These are phyloP conservation scores for Pythium myriotylum DNA, from an alignment of 352 stramenopile genomes.

Conservation along the genomic window DNA sequence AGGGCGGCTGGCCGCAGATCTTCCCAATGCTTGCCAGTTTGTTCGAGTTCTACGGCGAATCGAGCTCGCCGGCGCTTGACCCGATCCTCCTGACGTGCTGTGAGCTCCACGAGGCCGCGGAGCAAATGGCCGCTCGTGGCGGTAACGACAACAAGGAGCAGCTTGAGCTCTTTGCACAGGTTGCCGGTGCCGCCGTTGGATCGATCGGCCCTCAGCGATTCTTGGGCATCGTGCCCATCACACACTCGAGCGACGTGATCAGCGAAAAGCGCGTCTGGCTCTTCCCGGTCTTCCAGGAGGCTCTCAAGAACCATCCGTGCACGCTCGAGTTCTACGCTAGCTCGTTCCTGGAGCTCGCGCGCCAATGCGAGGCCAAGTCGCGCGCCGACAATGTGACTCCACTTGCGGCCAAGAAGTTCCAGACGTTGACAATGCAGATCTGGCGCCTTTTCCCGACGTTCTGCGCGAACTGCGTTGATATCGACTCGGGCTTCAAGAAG, in stretches of 20 bases:
- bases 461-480: conserved; percentile 68
- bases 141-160: conserved; percentile 47
- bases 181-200: conserved; percentile 63
- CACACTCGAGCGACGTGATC: conserved; percentile 71
- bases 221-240: conserved; percentile 73
- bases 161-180: conserved; percentile 63
- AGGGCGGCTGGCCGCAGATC: conserved; percentile 78
- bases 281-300: conserved; percentile 77
- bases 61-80: conserved; percentile 60
- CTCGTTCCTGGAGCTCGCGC: conserved; percentile 70
- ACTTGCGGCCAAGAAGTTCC: conserved; percentile 70
- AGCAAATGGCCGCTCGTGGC: conserved; percentile 58
- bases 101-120: conserved; percentile 79
- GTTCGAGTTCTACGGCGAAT: conserved; percentile 69
- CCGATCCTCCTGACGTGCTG: conserved; percentile 72
- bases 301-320: conserved; percentile 51
- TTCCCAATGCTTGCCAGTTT: conserved; percentile 74
- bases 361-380: conserved; percentile 68
- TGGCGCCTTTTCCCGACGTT: conserved; percentile 85
- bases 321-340: conserved; percentile 77
- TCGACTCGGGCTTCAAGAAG: conserved; percentile 84
- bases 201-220: conserved; percentile 70
- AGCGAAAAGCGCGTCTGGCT: conserved; percentile 80
- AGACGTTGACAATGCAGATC: conserved; percentile 79
- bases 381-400: conserved; percentile 68